Conservation (phyloP, 257 asterid species). For the Penstemon barbatus region DNA sequence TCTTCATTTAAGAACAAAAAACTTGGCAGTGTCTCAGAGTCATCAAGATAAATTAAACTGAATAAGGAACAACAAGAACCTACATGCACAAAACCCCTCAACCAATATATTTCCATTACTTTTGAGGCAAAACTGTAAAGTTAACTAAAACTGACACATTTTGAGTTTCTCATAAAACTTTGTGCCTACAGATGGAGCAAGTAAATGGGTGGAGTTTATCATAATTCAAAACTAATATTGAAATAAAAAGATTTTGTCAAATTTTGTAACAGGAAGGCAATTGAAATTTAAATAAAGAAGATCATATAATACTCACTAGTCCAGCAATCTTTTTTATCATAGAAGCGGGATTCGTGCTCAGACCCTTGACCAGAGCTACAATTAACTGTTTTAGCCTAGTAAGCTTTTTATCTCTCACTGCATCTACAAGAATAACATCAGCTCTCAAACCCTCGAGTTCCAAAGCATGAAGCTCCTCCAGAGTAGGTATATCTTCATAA, state of each 20-base stretch:
- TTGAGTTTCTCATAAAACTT: not conserved
- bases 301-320: constrained; percentile 59
- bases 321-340: constrained; percentile 94
- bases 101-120: not conserved
- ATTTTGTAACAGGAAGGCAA: too few species aligned
- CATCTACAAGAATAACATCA: constrained; percentile 88
- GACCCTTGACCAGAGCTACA: constrained; percentile 82
- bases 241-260: not conserved
- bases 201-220: not conserved
- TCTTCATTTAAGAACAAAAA: too few species aligned
- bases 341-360: constrained; percentile 74
- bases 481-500: constrained; percentile 76
- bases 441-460: constrained; percentile 81
- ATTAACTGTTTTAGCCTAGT: constrained; percentile 83
- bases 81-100: too few species aligned
- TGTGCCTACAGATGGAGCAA: not conserved
- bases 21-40: too few species aligned
- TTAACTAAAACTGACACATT: not conserved
- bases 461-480: constrained; percentile 82
- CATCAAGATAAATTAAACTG: too few species aligned
- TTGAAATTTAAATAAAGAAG: not conserved
- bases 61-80: too few species aligned
- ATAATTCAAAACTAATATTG: not conserved
- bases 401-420: constrained; percentile 83
- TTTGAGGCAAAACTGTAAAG: not conserved